Conservation (phyloP, 805 yeast genomes). For the Kregervanrija fluxuum region DNA sequence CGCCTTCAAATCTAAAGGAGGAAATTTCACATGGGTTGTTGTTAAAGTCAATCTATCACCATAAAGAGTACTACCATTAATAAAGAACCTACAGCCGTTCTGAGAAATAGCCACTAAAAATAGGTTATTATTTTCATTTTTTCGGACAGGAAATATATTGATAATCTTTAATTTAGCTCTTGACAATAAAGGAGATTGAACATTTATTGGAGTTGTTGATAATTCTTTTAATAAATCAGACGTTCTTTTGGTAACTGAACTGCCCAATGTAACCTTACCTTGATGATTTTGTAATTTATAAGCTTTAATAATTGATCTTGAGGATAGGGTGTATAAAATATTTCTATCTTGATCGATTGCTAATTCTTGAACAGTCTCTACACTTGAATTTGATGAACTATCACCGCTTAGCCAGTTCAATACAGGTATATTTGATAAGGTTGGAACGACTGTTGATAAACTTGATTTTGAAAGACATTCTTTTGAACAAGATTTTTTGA, state of each 20-base stretch:
- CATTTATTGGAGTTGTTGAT: constrained; percentile 30
- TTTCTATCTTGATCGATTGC: constrained; percentile 73
- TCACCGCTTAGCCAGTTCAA: constrained; percentile 20
- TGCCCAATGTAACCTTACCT: constrained; percentile 25
- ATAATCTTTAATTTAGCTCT: constrained; percentile 53
- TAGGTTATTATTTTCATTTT: constrained; percentile 57
- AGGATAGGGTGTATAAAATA: constrained; percentile 73
- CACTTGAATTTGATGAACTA: constrained; percentile 20
- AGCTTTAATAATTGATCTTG: constrained; percentile 73
- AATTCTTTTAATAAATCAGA: constrained; percentile 40
- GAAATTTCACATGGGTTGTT: constrained; percentile 37
- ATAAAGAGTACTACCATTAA: constrained; percentile 41
- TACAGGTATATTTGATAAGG: constrained; percentile 23
- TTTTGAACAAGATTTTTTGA: constrained; percentile 74
- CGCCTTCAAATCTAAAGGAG: constrained; percentile 32
- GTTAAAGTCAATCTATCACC: constrained; percentile 26
- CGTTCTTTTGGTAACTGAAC: constrained; percentile 33
- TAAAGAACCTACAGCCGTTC: constrained; percentile 74
- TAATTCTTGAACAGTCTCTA: constrained; percentile 58
- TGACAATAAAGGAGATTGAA: constrained; percentile 39
- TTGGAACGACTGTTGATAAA: constrained; percentile 44
- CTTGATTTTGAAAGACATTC: constrained; percentile 72
- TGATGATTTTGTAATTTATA: constrained; percentile 49
- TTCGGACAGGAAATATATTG: constrained; percentile 53
- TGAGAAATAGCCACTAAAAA: constrained; percentile 73